Evolutionary conservation across 108 stramenopile species (phyloP), one percentile per base, ranked within the genome.

Genomic region (Cyclotella baltica): DNA sequence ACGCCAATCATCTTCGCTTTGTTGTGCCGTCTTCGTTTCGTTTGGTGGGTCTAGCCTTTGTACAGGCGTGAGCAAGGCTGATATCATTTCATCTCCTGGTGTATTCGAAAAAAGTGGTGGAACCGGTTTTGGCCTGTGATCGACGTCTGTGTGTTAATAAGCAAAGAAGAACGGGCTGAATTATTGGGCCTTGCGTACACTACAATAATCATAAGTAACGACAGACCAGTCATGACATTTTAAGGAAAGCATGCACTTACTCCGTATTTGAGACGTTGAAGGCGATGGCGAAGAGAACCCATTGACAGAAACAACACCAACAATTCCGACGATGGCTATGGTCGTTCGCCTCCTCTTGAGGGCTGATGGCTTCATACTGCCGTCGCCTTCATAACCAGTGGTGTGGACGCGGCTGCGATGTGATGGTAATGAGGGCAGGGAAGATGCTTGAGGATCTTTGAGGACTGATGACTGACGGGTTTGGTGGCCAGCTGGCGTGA

Each of bases 1-100:
- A 33, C 67, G 67, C 40, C 28, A 33, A 33, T 33, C 28, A 20
- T 67, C 67, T 10, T 10, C 51, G 19, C 51, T 52, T 20, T 52
- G 51, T n/a, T 10, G n/a, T 52, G 51, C 10, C 19, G 11, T 52
- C 11, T 20, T 52, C 4, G 19, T 52, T 52, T 52, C 51, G 51
- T 20, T 52, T 10, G 4, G 19, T 52, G n/a, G n/a, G n/a, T 52
- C 51, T 52, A 10, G 4, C 11, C 4, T 10, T 19, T 19, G 51
- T 4, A 19, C 10, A n/a, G 51, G 51, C 4, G n/a, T 20, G 11
- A 52, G n/a, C 19, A 10, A 10, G 18, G 51, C 51, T n/a, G 51
- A 19, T 20, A 52, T 20, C 18, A 52, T 52, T n/a, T 52, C 51
- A 20, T 52, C n/a, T 52, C 51, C 51, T 52, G 51, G 51, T 19